Base-by-base conservation (phyloP, 768 basidiomycete genomes). In the Thelephora aurantiotincta region DNA sequence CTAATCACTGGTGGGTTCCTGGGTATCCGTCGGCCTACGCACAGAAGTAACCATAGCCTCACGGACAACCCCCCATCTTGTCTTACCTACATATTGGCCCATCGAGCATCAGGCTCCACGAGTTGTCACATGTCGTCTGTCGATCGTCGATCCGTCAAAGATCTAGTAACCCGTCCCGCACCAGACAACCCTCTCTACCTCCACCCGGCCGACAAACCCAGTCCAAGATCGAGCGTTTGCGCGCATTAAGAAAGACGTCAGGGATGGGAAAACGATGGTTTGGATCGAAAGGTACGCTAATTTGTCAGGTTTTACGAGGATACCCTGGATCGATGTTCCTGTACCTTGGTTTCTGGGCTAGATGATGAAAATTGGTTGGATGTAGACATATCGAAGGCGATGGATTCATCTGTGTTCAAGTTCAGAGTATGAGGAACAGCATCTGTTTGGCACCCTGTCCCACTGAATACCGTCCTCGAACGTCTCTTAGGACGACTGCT, bases 401-500 rank as follows among this genome's bases (percentile, higher is more conserved):
- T 86, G 41, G 67, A 85, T 52, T 88, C 83, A 85, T 60, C 69
- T 11, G 55, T 72, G 1, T 85, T 78, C 57, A 65, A 69, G 7
- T 65, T 67, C 5, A 65, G 67, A 54, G 83, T 85, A 57, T 43
- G 67, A 59, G 4, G 9, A 30, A 30, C 35, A n/a, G 11, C 42
- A 7, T 20, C 13, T 11, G 2, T 12, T 43, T 12, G 30, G 7
- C 12, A 22, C 26, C 19, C 12, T 11, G 19, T 16, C 38, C 35
- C 1, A 26, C 33, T 43, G 35, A 36, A 36, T 23, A 23, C 19
- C 42, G 43, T 13, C 18, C 30, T 47, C 46, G 38, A 89, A 53
- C 80, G 84, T 53, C 64, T 83, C 13, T 71, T 89, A 1, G 87
- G 88, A 57, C 73, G 75, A 22, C 63, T 87, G 41, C 59, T 89